Evolutionary conservation across 108 stramenopile species (phyloP).

Genomic region (Epithemia pelagica): DNA sequence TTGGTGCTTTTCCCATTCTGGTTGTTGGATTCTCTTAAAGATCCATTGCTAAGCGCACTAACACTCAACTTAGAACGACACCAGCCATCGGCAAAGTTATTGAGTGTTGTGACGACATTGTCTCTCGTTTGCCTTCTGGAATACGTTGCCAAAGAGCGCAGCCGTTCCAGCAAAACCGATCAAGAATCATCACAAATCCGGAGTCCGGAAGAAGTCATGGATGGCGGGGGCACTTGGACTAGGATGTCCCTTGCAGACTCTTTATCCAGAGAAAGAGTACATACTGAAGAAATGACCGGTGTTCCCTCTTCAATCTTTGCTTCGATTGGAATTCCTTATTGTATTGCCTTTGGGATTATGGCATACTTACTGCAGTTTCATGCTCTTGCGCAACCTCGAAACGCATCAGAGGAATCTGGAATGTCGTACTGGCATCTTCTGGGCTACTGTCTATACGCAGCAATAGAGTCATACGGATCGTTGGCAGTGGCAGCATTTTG

Average conservation of each 20-base stretch:
- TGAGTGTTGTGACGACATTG: slow-evolving; percentile 62
- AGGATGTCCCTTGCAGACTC: slow-evolving; percentile 18
- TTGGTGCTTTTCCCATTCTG: slow-evolving; percentile 63
- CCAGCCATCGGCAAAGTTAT: slow-evolving; percentile 86
- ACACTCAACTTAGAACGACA: slow-evolving; percentile 71
- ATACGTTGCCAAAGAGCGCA: slow-evolving; percentile 30
- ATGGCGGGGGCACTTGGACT: slow-evolving; percentile 39
- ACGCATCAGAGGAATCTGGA: slow-evolving; percentile 2
- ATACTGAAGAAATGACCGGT: slow-evolving; percentile 20
- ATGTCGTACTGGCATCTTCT: slow-evolving; percentile 46
- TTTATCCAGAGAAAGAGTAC: slow-evolving; percentile 19
- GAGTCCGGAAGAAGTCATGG: slow-evolving; percentile 26
- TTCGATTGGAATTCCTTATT: slow-evolving; percentile 58
- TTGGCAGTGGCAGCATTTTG: slow-evolving; percentile 91
- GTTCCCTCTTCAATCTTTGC: slow-evolving; percentile 52
- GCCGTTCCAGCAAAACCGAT: background rate
- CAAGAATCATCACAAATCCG: slow-evolving; percentile 22
- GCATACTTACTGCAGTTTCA: slow-evolving; percentile 26
- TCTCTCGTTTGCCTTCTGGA: slow-evolving; percentile 65
- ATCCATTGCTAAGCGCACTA: slow-evolving; percentile 81
- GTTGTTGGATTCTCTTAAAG: slow-evolving; percentile 90
- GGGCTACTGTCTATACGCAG: slow-evolving; percentile 82
- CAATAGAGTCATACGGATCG: slow-evolving; percentile 93
- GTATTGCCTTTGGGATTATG: slow-evolving; percentile 42
- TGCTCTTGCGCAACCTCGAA: background rate